These are phyloP conservation scores for Mycena rebaudengoi DNA, from an alignment of 768 basidiomycete species.

Conservation along the genomic window DNA sequence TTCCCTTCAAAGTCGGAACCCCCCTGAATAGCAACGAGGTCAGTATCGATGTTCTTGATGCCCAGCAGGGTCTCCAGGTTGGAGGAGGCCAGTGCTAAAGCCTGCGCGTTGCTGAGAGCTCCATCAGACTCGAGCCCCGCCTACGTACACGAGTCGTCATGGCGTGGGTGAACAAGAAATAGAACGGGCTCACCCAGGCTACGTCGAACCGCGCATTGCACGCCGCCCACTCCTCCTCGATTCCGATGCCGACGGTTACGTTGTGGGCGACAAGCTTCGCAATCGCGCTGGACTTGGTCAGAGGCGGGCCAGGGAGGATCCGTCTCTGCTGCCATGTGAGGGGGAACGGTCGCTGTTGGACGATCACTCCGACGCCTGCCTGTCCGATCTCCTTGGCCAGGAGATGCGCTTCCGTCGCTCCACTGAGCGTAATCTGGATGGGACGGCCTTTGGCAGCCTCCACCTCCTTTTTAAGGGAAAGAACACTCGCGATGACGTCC, in stretches of 20 bases:
- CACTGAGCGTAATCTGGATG: constrained; percentile 58
- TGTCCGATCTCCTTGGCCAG: constrained; percentile 69
- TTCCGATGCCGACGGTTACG: constrained; percentile 69
- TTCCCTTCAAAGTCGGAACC: constrained; percentile 48
- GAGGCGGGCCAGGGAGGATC: constrained; percentile 75
- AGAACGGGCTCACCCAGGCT: constrained; percentile 55
- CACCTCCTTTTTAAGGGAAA: constrained; percentile 66
- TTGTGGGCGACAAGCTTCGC: constrained; percentile 64
- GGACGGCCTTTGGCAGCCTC: constrained; percentile 46
- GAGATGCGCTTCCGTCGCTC: constrained; percentile 69
- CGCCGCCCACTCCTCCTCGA: constrained; percentile 62
- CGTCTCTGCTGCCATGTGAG: constrained; percentile 66
- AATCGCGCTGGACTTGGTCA: constrained; percentile 64
- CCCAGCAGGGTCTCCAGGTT: constrained; percentile 56
- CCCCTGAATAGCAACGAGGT: constrained; percentile 47
- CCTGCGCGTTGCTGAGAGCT: constrained; percentile 41
- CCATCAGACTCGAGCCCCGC: constrained; percentile 49
- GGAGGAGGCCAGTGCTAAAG: constrained; percentile 46
- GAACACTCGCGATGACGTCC: constrained; percentile 76
- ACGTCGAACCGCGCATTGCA: constrained; percentile 76
- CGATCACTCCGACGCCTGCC: constrained; percentile 74
- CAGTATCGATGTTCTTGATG: constrained; percentile 37
- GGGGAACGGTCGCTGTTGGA: constrained; percentile 73
- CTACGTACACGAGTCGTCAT: constrained; percentile 32
- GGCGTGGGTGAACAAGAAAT: too few relatives aligned